phyloP scores from a whole-genome alignment of 441 rosid species.

The Arabidopsis hybrid region DNA sequence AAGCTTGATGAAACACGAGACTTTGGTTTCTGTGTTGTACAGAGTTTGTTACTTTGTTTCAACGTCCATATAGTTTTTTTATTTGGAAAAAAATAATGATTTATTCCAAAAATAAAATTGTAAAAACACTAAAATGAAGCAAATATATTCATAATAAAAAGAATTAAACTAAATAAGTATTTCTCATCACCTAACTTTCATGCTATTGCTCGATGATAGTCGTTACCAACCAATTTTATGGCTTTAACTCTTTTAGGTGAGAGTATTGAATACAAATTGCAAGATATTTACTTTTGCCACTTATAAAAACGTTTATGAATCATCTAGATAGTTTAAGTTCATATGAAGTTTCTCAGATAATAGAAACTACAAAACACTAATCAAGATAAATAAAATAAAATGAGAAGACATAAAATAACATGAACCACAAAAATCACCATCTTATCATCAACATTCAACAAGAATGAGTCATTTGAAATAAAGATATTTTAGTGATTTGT shows the following conservation, averaged over 20 bases:
- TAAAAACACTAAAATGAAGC: background rate
- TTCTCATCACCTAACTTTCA: slow-evolving; percentile 28
- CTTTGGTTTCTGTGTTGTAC: slow-evolving; percentile 12
- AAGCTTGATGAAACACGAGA: slow-evolving; percentile 30
- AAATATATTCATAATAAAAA: background rate
- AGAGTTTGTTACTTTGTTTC: background rate
- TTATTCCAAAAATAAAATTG: background rate
- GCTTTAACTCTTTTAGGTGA: slow-evolving; percentile 31
- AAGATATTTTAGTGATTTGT: slow-evolving; percentile 39
- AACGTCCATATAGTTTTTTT: background rate
- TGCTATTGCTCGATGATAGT: slow-evolving; percentile 19
- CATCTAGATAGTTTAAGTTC: slow-evolving; percentile 8
- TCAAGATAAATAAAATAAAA: background rate
- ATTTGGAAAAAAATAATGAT: too few relatives aligned
- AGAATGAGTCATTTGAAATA: slow-evolving; percentile 20
- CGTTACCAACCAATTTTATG: slow-evolving; percentile 30
- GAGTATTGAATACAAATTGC: slow-evolving; percentile 9
- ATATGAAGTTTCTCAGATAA: background rate
- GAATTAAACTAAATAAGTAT: background rate
- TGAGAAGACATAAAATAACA: slow-evolving; percentile 8
- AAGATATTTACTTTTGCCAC: background rate
- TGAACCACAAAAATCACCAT: slow-evolving; percentile 39
- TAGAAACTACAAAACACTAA: slow-evolving; percentile 1
- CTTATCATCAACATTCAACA: slow-evolving; percentile 39
- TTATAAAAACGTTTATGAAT: slow-evolving; percentile 6